Evolutionary conservation across 2,329 filamentous ascomycete genomes (phyloP).

Genomic region (Alternaria viburni): DNA sequence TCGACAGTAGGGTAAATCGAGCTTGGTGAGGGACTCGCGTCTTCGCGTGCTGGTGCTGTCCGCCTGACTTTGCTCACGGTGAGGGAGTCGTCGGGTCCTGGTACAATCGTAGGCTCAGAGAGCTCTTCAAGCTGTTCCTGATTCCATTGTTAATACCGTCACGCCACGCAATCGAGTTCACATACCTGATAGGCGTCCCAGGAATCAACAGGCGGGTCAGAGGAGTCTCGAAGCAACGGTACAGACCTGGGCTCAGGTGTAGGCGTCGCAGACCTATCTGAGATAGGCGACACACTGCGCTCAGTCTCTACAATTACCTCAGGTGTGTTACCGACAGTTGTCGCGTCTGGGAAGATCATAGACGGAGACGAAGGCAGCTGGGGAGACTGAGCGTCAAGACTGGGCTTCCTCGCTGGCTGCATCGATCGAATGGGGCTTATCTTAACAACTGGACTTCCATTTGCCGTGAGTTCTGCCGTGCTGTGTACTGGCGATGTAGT

Average conservation of each 20-base stretch:
- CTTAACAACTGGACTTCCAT: constrained; percentile 1
- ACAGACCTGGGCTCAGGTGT: not conserved
- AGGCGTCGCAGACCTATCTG: not conserved
- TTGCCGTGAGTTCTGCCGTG: not conserved
- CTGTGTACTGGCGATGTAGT: constrained; percentile 15
- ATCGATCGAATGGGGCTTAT: constrained; percentile 32
- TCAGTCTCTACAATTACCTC: not conserved
- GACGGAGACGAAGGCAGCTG: not conserved
- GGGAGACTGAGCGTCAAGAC: not conserved
- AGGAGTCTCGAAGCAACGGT: not conserved
- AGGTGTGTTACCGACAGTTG: not conserved
- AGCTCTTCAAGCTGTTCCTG: not conserved
- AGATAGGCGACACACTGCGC: not conserved
- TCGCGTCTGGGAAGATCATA: not conserved
- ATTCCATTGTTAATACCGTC: not conserved
- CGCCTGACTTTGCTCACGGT: not conserved
- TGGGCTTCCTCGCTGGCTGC: constrained; percentile 24
- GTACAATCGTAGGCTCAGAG: not conserved
- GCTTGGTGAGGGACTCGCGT: not conserved
- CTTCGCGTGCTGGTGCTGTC: not conserved
- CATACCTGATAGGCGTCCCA: not conserved
- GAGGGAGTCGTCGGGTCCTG: not conserved
- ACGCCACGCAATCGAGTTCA: not conserved
- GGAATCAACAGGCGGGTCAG: not conserved
- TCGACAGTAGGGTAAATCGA: not conserved